Percentiles rank a stretch among this genome's conserved stretches.
Conservation (phyloP, 2,329 filamentous ascomycete species). For the Fusarium acutatum region DNA sequence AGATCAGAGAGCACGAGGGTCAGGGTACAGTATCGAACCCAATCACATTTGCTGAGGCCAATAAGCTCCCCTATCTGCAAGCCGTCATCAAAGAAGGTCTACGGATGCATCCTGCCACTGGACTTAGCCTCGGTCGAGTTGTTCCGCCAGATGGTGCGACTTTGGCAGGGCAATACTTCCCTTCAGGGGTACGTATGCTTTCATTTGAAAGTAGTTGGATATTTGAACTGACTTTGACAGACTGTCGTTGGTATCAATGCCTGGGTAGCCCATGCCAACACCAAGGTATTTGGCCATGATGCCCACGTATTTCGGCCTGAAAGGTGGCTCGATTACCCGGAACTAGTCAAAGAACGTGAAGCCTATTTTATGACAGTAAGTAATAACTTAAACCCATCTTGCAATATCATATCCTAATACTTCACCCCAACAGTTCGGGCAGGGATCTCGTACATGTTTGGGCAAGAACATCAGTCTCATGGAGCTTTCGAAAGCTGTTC, state of each 20-base stretch:
- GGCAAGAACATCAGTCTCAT: neutral
- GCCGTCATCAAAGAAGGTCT: neutral
- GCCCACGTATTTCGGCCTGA: neutral
- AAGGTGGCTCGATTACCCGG: neutral
- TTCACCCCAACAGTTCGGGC: neutral
- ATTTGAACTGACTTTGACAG: neutral
- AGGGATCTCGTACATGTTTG: neutral
- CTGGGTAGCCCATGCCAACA: neutral
- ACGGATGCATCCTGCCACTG: neutral
- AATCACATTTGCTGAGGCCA: neutral
- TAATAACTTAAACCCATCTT: rapidly evolving
- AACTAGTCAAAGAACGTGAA: neutral
- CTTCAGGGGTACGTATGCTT: neutral
- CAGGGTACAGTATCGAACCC: neutral
- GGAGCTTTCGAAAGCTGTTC: neutral
- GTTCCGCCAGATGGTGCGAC: neutral
- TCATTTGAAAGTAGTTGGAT: too few species aligned
- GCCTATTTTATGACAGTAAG: neutral
- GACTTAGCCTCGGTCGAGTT: rapidly evolving
- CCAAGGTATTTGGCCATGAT: neutral
- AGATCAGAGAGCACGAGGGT: neutral
- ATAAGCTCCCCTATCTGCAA: neutral
- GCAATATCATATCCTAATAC: rapidly evolving
- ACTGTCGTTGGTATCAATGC: neutral
- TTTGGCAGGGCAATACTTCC: neutral